These are phyloP conservation scores for Russula foetens DNA, from an alignment of 768 basidiomycete genomes.

Conservation along the genomic window DNA sequence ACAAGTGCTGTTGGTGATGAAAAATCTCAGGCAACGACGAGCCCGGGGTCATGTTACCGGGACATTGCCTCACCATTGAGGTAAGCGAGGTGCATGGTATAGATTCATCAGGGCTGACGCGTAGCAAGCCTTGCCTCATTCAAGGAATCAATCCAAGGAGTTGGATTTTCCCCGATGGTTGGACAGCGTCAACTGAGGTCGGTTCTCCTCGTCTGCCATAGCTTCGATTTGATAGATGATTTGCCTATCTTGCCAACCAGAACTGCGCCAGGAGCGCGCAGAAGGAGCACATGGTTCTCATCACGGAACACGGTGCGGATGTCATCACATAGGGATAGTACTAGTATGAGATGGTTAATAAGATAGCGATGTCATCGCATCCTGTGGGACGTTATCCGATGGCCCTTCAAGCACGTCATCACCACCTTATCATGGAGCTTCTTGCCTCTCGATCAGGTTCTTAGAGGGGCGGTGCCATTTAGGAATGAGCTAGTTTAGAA, in stretches of 20 bases:
- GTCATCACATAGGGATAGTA: conserved; percentile 46
- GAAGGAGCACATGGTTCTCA: conserved; percentile 82
- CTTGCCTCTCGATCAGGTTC: no score
- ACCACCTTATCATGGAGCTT: no score
- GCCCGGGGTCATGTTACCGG: conserved; percentile 71
- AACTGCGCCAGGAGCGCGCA: conserved; percentile 78
- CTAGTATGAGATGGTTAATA: no score
- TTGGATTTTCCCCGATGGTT: conserved; percentile 85
- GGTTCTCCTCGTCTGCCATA: conserved; percentile 17
- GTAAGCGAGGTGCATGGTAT: conserved; percentile 29
- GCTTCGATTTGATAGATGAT: background rate
- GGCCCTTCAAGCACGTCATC: no score
- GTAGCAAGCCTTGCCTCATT: conserved; percentile 57
- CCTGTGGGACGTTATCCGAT: no score
- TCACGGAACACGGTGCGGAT: conserved; percentile 71
- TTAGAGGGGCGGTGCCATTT: no score
- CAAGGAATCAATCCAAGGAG: conserved; percentile 61
- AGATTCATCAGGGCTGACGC: background rate
- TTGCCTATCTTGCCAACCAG: conserved; percentile 29
- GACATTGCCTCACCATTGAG: conserved; percentile 93
- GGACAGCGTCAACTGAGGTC: conserved; percentile 88
- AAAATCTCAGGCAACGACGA: conserved; percentile 64
- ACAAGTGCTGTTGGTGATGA: background rate
- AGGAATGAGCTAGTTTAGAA: no score
- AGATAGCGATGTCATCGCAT: no score